Percentiles rank a stretch among this genome's conserved stretches.
Conservation (phyloP, 352 stramenopile species). For the Globisporangium emineosum region DNA sequence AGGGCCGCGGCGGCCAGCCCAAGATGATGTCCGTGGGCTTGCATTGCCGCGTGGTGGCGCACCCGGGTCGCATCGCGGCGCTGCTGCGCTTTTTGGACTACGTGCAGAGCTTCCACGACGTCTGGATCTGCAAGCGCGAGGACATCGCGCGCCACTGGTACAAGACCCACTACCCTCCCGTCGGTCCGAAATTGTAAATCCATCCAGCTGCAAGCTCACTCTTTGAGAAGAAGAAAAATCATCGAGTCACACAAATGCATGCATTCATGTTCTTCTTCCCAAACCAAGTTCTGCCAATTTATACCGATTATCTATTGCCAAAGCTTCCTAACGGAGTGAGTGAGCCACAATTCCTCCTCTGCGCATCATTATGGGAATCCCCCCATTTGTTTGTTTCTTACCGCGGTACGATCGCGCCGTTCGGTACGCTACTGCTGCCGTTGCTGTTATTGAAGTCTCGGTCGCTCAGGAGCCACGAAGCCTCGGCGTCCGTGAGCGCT, state of each 20-base stretch:
- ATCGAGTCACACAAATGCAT: neutral
- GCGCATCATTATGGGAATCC: neutral
- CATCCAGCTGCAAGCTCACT: neutral
- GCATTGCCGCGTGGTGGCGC: slow-evolving; percentile 90
- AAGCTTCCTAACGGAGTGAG: neutral
- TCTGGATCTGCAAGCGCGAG: slow-evolving; percentile 93
- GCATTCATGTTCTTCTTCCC: neutral
- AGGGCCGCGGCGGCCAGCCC: slow-evolving; percentile 79
- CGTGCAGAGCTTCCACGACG: slow-evolving; percentile 77
- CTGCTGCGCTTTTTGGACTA: slow-evolving; percentile 94
- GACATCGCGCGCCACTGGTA: slow-evolving; percentile 96
- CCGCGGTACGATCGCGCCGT: slow-evolving; percentile 38
- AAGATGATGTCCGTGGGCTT: slow-evolving; percentile 97
- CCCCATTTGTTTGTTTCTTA: neutral
- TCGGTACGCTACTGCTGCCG: slow-evolving; percentile 14
- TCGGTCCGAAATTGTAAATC: slow-evolving; percentile 48
- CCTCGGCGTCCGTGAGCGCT: slow-evolving; percentile 62
- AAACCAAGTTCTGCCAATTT: slow-evolving; percentile 1
- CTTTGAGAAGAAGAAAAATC: neutral
- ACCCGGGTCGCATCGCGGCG: slow-evolving; percentile 87
- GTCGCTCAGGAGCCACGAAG: slow-evolving; percentile 62
- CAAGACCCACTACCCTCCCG: slow-evolving; percentile 74
- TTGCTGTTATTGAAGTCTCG: slow-evolving; percentile 38
- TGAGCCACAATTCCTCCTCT: neutral
- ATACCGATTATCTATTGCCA: slow-evolving; percentile 2